Evolutionary conservation across 2,329 filamentous ascomycete species (phyloP), one percentile per base, ranked within the genome.

Genomic region (Juglanconis juglandina): DNA sequence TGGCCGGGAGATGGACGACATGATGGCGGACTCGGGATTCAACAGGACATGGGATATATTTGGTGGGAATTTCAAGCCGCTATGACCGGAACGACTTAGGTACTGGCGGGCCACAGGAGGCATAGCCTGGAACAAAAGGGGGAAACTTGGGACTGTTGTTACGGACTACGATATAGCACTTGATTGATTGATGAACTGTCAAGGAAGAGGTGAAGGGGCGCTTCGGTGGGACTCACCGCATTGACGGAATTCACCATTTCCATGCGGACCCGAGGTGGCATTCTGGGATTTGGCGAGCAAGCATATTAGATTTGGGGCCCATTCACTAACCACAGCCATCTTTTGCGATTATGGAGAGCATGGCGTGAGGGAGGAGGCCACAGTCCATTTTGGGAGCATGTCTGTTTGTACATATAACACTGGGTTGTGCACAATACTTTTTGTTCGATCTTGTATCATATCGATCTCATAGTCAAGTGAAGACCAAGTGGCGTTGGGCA

Each of bases 41-140:
- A 73, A 75, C 63, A 72, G 75, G 37, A 77, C 80, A 60, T 81
- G 77, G 75, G 75, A 77, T 66, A 76, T 80, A 65, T 78, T 80
- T 68, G 76, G 77, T 55, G 61, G 48, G 61, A 60, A 55, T 32
- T 58, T 56, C 53, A 53, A 57, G 50, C 63, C 58, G 34, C 52
- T 65, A 48, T 65, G 10, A 42, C 10, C 39, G 9, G 39, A 14
- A 42, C 14, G 11, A 14, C 6, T 11, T 13, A 14, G 14, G 39
- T 42, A 42, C 4, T 3, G 50, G 30, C 9, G 13, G 2, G 11
- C 5, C 5, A 13, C 34, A 41, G 11, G 2, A 10, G 3, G 17
- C 13, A 13, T 35, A 7, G 35, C 7, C 39, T 4, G 39, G 10
- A 14, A 42, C 39, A 17, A 17, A 17, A 17, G 2, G 17, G 17